These are phyloP conservation scores for Angomonas desouzai DNA, from an alignment of 208 protist species.

Conservation along the genomic window DNA sequence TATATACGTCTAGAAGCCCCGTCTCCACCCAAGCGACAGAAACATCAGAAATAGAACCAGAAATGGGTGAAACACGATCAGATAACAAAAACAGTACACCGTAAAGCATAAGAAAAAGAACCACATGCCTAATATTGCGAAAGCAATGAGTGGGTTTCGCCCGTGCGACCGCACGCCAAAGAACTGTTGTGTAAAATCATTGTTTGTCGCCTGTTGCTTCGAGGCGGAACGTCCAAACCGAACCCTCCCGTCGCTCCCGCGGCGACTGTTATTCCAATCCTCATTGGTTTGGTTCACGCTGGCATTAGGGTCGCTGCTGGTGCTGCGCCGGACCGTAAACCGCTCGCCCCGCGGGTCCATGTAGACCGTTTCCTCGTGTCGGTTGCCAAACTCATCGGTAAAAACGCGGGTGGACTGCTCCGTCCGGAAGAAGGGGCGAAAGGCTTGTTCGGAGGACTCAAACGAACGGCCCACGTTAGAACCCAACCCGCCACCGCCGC, in stretches of 20 bases:
- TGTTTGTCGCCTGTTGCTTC: constrained; percentile 12
- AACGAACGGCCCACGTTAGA: constrained; percentile 40
- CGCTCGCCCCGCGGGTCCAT: constrained; percentile 51
- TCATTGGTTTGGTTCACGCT: constrained; percentile 62
- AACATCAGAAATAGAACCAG: constrained; percentile 57
- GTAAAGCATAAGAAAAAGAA: constrained; percentile 54
- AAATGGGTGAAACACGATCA: constrained; percentile 65
- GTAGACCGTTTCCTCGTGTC: constrained; percentile 80
- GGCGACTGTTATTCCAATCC: constrained; percentile 41
- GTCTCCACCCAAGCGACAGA: constrained; percentile 34
- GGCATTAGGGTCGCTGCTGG: constrained; percentile 59
- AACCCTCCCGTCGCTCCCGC: constrained; percentile 46
- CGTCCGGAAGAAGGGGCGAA: constrained; percentile 62
- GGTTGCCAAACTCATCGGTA: constrained; percentile 68
- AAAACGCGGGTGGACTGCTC: constrained; percentile 46
- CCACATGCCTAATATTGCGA: constrained; percentile 68
- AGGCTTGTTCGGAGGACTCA: constrained; percentile 27
- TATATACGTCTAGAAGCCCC: background rate
- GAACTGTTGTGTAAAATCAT: constrained; percentile 64
- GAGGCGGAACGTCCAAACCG: constrained; percentile 49
- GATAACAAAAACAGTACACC: constrained; percentile 35
- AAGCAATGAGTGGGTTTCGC: constrained; percentile 55
- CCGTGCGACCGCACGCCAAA: constrained; percentile 73
- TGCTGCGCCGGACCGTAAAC: constrained; percentile 67
- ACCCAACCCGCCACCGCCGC: constrained; percentile 20